Evolutionary conservation across 2,329 filamentous ascomycete species (phyloP).

Genomic region (Byssochlamys sp.): DNA sequence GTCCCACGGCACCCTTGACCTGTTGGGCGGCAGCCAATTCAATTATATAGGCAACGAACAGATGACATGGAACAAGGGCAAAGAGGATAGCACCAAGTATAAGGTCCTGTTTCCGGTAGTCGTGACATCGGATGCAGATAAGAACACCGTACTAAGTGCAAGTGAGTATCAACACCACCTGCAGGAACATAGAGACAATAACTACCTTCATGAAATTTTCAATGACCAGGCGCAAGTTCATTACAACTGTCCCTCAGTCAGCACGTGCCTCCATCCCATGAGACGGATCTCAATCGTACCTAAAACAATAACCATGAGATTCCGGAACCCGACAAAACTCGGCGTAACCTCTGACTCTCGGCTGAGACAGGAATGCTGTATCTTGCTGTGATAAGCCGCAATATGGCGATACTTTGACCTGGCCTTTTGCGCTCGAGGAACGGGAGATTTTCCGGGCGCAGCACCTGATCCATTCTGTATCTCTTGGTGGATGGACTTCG

Average conservation of each 20-base stretch:
- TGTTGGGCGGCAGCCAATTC: conserved; percentile 73
- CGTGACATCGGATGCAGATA: conserved; percentile 82
- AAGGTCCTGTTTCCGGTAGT: conserved; percentile 71
- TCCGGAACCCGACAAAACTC: conserved; percentile 87
- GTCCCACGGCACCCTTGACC: conserved; percentile 58
- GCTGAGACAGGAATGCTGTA: conserved; percentile 70
- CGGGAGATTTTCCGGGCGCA: conserved; percentile 1
- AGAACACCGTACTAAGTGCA: conserved; percentile 72
- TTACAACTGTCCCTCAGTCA: conserved; percentile 55
- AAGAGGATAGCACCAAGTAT: conserved; percentile 68
- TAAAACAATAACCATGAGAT: conserved; percentile 88
- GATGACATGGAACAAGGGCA: conserved; percentile 77
- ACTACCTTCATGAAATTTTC: conserved; percentile 88
- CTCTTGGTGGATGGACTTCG: conserved; percentile 7
- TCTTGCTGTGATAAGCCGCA: conserved; percentile 67
- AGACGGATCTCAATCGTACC: conserved; percentile 43
- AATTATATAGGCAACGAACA: conserved; percentile 82
- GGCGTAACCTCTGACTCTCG: conserved; percentile 66
- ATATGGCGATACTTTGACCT: conserved; percentile 80
- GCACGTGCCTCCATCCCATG: not conserved
- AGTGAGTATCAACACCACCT: conserved; percentile 1
- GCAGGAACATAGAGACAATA: not conserved
- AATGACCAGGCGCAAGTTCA: conserved; percentile 86
- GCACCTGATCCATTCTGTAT: conserved; percentile 1
- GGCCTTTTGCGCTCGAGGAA: conserved; percentile 15